Percentiles rank a stretch among this genome's conserved stretches.
Conservation (phyloP, 257 asterid genomes). For the Nicotiana paniculata region DNA sequence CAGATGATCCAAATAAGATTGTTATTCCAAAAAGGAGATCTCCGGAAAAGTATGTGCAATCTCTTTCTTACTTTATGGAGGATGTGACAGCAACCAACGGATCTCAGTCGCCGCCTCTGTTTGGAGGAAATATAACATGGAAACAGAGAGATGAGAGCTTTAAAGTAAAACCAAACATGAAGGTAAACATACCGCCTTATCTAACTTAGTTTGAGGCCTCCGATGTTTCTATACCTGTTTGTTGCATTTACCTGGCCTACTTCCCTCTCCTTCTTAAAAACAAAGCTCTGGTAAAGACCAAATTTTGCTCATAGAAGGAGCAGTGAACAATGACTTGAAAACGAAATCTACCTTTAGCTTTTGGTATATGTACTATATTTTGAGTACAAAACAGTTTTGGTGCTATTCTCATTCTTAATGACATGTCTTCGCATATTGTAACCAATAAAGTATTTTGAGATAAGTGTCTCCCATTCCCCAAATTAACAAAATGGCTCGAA, state of each 20-base stretch:
- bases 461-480: background rate
- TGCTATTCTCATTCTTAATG: background rate
- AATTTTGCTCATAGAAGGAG: background rate
- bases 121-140: conserved; percentile 90
- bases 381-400: background rate
- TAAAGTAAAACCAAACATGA: conserved; percentile 68
- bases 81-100: conserved; percentile 40
- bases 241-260: background rate
- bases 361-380: background rate
- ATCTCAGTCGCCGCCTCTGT: conserved; percentile 64
- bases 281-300: background rate
- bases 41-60: conserved; percentile 44
- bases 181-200: conserved; percentile 32
- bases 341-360: background rate
- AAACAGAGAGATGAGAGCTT: conserved; percentile 76
- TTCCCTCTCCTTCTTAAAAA: background rate
- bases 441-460: background rate
- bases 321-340: background rate
- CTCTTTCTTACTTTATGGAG: conserved; percentile 60
- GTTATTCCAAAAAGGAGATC: conserved; percentile 56
- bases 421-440: background rate
- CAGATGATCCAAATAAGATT: conserved; percentile 45
- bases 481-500: background rate
- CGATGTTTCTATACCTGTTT: background rate
- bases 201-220: background rate